Percentiles rank a stretch among this genome's conserved stretches.
phyloP scores from a whole-genome alignment of 345 rosid species.

The Populus alba region DNA sequence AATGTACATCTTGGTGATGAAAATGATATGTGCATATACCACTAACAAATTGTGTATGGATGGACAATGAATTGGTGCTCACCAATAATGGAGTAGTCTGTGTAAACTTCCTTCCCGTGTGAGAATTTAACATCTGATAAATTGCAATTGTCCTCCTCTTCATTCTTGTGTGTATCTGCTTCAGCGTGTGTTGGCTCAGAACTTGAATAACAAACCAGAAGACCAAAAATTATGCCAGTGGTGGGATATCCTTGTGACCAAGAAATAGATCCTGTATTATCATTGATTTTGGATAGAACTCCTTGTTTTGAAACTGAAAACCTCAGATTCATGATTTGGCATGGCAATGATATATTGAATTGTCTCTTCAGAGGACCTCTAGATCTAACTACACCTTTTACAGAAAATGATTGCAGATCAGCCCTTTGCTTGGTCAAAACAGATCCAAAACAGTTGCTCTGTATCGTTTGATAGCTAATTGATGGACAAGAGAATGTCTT shows the following conservation, averaged over 20 bases:
- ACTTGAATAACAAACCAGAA: constrained; percentile 65
- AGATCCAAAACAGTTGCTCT: constrained; percentile 30
- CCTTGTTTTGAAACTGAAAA: constrained; percentile 48
- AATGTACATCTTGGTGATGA: background rate
- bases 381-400: constrained; percentile 34
- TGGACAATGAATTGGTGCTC: constrained; percentile 18
- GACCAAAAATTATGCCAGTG: constrained; percentile 53
- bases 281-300: constrained; percentile 35
- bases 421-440: constrained; percentile 31
- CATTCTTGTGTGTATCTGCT: constrained; percentile 38
- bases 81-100: constrained; percentile 84
- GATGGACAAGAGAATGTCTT: constrained; percentile 34
- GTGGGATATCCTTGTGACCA: constrained; percentile 49
- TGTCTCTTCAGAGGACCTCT: constrained; percentile 35
- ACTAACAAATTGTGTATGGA: background rate
- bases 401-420: constrained; percentile 29
- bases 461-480: constrained; percentile 19
- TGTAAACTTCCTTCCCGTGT: constrained; percentile 74
- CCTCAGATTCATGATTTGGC: constrained; percentile 36
- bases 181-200: constrained; percentile 60
- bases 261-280: constrained; percentile 37
- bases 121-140: constrained; percentile 33
- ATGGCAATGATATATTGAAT: constrained; percentile 46
- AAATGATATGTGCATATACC: background rate
- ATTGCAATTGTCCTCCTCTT: constrained; percentile 29